phyloP scores from a whole-genome alignment of 2,329 filamentous ascomycete species.

The Fusarium coffeatum region DNA sequence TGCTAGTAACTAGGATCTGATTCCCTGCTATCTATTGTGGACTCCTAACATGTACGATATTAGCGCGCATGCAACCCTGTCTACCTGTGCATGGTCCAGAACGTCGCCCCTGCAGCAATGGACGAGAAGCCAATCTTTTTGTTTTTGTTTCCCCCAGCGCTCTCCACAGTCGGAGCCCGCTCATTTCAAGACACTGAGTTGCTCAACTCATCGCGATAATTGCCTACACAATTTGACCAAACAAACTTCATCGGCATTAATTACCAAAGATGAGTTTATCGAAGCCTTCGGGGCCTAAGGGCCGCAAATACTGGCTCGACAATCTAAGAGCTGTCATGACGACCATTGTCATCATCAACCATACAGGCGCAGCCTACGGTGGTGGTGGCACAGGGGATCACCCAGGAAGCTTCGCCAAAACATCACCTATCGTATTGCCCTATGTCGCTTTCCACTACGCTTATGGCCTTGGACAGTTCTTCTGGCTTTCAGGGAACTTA shows the following conservation, averaged over 20 bases:
- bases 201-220: not conserved
- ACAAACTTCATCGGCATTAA: too few species aligned
- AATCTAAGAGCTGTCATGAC: conserved; percentile 2
- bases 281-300: not conserved
- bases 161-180: too few species aligned
- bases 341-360: conserved; percentile 11
- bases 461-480: conserved; percentile 3
- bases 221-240: too few species aligned
- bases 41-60: too few species aligned
- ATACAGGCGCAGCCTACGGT: conserved; percentile 6
- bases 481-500: conserved; percentile 3
- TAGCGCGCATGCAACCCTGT: too few species aligned
- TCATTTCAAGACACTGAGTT: not conserved
- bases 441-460: conserved; percentile 6
- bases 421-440: not conserved
- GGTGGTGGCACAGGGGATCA: not conserved
- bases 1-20: too few species aligned
- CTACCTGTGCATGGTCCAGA: too few species aligned
- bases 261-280: not conserved
- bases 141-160: too few species aligned
- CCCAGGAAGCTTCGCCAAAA: conserved; percentile 1
- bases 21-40: too few species aligned
- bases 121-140: too few species aligned
- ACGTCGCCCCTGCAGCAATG: too few species aligned
- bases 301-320: conserved; percentile 15